Evolutionary conservation across 2,329 filamentous ascomycete species (phyloP), one percentile per base, ranked within the genome.

Genomic region (Penicillium brevicompactum): DNA sequence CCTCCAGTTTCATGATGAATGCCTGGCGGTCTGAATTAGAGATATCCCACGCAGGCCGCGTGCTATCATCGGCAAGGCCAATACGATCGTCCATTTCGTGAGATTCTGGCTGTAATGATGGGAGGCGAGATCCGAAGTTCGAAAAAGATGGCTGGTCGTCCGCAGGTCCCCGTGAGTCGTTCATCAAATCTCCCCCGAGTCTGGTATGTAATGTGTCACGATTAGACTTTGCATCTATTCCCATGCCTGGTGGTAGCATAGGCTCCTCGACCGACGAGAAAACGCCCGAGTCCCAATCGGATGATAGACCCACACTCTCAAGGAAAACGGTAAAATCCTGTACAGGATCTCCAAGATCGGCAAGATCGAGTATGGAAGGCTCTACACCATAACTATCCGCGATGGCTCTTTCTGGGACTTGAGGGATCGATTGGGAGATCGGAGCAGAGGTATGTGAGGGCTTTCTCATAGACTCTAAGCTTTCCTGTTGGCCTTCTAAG

Each of bases 271-370:
- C 70, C 10, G 69, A 73, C 32, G 72, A 75, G 60, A 79, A 79
- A 46, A 79, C 73, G 5, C 76, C 76, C 1, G 76, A 78, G 58
- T 80, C 76, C 77, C 77, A 80, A 59, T 80, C 77, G 6, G 77
- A 78, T 1, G 77, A 78, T 14, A 80, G 66, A 8, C 77, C 77
- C n/a, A 80, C 77, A 55, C 76, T 79, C 57, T 80, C 77, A 34
- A 80, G 61, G 51, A 80, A 80, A 42, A 77, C 73, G 0, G 76
- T 78, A 52, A 80, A 80, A 59, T 80, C 77, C 58, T 80, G 77
- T 44, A 80, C 78, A 1, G 77, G 77, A 55, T 80, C 77, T 2
- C 76, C 76, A 24, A 80, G 63, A 58, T 79, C 76, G 13, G 76
- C 73, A 13, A 78, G 68, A 54, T 80, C 77, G 37, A 79, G 68